These are phyloP conservation scores for Cyclostephanos invisitatus DNA, from an alignment of 108 stramenopile species.

Conservation along the genomic window DNA sequence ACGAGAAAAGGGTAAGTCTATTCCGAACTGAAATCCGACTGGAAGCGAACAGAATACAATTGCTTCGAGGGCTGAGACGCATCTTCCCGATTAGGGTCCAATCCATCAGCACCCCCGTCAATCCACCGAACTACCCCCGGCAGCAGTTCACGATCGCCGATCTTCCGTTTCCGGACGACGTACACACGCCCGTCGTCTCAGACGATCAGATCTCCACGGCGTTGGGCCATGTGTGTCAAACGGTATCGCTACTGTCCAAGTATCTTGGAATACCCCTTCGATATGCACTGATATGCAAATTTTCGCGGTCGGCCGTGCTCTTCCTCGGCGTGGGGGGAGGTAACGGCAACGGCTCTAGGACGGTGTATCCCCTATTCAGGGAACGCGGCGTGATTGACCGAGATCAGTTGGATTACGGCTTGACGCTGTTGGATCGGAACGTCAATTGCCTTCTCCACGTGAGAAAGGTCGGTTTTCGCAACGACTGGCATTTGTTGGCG, in stretches of 20 bases:
- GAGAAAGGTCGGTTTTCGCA: conserved; percentile 18
- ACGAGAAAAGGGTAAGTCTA: conserved; percentile 7
- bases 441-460: conserved; percentile 71
- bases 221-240: conserved; percentile 78
- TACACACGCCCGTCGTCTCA: conserved; percentile 50
- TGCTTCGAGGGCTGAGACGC: conserved; percentile 22
- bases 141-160: conserved; percentile 59
- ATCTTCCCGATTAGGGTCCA: conserved; percentile 36
- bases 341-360: conserved; percentile 2
- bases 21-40: conserved; percentile 23
- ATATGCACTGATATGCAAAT: conserved; percentile 81
- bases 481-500: conserved; percentile 36
- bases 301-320: conserved; percentile 75
- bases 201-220: conserved; percentile 88
- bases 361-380: conserved; percentile 78
- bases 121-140: conserved; percentile 15
- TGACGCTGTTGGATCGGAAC: conserved; percentile 66
- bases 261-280: conserved; percentile 78
- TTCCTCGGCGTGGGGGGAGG: conserved; percentile 25
- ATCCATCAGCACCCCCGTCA: conserved; percentile 2
- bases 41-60: conserved; percentile 28
- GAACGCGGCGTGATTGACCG: conserved; percentile 70
- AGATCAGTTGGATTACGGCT: conserved; percentile 75
- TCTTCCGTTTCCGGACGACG: conserved; percentile 68
- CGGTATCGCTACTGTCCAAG: conserved; percentile 76